Base-by-base conservation (phyloP, 108 stramenopile species). In the Epipyxis sp. region DNA sequence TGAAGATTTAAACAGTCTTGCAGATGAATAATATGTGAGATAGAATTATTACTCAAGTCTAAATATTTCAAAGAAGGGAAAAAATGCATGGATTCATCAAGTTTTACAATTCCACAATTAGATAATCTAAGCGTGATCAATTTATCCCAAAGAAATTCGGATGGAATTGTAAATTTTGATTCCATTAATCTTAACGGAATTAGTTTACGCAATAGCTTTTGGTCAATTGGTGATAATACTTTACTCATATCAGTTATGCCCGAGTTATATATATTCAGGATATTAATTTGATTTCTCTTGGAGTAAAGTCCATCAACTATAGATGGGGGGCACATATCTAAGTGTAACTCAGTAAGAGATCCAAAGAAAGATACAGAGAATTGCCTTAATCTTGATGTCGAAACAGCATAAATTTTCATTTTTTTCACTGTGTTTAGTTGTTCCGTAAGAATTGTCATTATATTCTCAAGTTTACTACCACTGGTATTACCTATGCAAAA, bases 71-170 rank as follows among this genome's bases (percentile, higher is more conserved):
- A 57, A 27, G 29, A 74, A 6, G 71, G 71, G 20, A 74, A 54
- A 25, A 74, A 74, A 74, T 74, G 71, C 37, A 74, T 29, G 13
- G 71, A 13, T 54, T 46, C 71, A 74, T 74, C 71, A 29, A 74
- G 16, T 27, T 42, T 13, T 3, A 57, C 50, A 6, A 74, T 35
- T 42, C 71, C 71, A 74, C 71, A 74, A 57, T 74, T 74, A 29
- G 46, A 13, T 6, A 74, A 13, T 34, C 34, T 46, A 6, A 74
- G 25, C 3, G 10, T 20, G 3, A 42, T 74, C 20, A 74, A 25
- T 10, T 35, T 13, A 10, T 16, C 6, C 71, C 71, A 74, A 39
- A 13, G 27, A 42, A 43, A 57, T 74, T 46, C 27, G 10, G 3
- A 27, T 34, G 44, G 44, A 54, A 74, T 25, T 27, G 20, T 27